Base-by-base conservation (phyloP, 192 early-diverging fungal genomes). In the Borealophlyctis nickersoniae region DNA sequence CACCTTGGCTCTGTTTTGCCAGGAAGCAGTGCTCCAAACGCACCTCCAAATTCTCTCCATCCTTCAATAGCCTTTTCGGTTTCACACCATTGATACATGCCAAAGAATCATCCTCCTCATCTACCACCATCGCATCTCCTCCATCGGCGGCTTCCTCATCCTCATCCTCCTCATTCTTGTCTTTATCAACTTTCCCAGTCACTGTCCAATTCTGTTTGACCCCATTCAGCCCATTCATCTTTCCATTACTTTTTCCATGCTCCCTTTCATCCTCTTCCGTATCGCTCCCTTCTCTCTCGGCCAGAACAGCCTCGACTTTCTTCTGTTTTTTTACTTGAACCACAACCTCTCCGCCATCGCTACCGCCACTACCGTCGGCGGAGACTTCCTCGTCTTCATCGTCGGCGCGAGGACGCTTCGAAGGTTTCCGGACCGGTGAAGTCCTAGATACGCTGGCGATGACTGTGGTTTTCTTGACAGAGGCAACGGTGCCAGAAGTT, bases 11-110 rank as follows among this genome's bases (percentile, higher is more conserved):
- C n/a, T n/a, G n/a, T n/a, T n/a, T n/a, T n/a, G n/a, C n/a, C n/a
- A n/a, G n/a, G n/a, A n/a, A n/a, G n/a, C n/a, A 19, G 39, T 45
- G 7, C 9, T 45, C 19, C 19, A 13, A 45, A 19, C 13, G 13
- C 14, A 62, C 50, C 28, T 67, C 48, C 5, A 60, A 28, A 22
- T 39, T 55, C 14, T 77, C 78, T 22, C 78, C 75, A 54, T 77
- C 72, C 3, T 51, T 36, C 27, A 80, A 26, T 19, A 75, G 22
- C 7, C 16, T 53, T 29, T 58, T 52, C 29, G 78, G 78, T 24
- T 9, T 48, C 2, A 74, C 36, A 27, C 78, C 75, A 36, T 58
- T 30, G 52, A 77, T 68, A 27, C 49, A 60, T 4, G 66, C 54
- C 35, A 71, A 27, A 22, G 4, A 49, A 7, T 36, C 48, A 36